Percentiles rank a stretch among this genome's conserved stretches.
Conservation (phyloP, 495 filamentous ascomycete genomes). For the Cercophora samala region DNA sequence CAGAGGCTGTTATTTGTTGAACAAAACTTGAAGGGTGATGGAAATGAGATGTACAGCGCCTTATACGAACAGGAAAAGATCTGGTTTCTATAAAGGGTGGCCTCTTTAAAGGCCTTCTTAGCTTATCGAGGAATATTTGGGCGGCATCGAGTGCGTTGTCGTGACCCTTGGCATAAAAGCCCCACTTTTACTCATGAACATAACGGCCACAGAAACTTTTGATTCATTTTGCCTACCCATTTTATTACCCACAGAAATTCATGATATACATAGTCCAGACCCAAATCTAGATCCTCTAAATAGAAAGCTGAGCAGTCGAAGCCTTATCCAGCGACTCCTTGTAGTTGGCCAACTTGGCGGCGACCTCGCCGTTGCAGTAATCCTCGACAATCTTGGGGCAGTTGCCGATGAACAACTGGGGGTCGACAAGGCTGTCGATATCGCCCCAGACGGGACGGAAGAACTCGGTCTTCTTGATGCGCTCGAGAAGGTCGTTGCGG, state of each 20-base stretch:
- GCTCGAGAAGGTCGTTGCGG: constrained; percentile 78
- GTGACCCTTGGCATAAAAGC: too few relatives aligned
- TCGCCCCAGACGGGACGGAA: constrained; percentile 79
- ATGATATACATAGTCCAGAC: not conserved
- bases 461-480: constrained; percentile 70
- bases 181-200: too few relatives aligned
- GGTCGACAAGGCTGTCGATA: constrained; percentile 71
- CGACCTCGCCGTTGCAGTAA: constrained; percentile 39
- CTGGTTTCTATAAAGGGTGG: too few relatives aligned
- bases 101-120: too few relatives aligned
- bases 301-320: constrained; percentile 33
- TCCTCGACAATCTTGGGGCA: constrained; percentile 45
- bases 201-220: not conserved
- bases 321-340: constrained; percentile 23
- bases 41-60: too few relatives aligned
- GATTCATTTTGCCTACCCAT: not conserved
- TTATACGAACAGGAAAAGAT: too few relatives aligned
- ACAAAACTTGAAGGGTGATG: too few relatives aligned
- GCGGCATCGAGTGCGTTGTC: too few relatives aligned
- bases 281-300: constrained; percentile 15
- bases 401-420: constrained; percentile 64
- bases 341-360: constrained; percentile 26
- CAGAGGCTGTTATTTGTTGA: too few relatives aligned
- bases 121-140: too few relatives aligned
- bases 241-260: not conserved